Percentiles rank a stretch among this genome's conserved stretches.
These are phyloP conservation scores for Syncephalastrum monosporum DNA, from an alignment of 371 early-diverging fungal species.

Conservation along the genomic window DNA sequence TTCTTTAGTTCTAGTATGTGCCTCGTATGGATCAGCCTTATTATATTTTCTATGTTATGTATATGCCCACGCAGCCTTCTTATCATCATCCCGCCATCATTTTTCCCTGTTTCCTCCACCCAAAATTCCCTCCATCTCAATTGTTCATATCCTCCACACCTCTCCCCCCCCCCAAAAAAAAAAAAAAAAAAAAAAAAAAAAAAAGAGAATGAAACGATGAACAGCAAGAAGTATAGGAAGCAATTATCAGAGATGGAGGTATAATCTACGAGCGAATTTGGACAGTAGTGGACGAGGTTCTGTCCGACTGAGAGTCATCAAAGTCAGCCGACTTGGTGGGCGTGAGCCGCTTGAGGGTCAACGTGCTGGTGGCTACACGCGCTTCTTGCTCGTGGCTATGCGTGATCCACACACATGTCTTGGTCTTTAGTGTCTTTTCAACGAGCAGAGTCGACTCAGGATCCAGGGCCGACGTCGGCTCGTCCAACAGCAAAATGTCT, in stretches of 20 bases:
- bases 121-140: not conserved
- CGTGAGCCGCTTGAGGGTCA: slow-evolving; percentile 15
- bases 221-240: too few relatives aligned
- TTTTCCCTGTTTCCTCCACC: slow-evolving; percentile 1
- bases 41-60: too few relatives aligned
- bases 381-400: slow-evolving; percentile 76
- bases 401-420: slow-evolving; percentile 80
- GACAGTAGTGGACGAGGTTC: slow-evolving; percentile 9
- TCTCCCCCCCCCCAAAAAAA: too few relatives aligned
- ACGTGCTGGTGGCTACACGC: slow-evolving; percentile 56
- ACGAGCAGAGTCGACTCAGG: slow-evolving; percentile 70
- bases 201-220: too few relatives aligned
- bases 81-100: slow-evolving; percentile 1
- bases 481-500: slow-evolving; percentile 79
- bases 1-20: too few relatives aligned
- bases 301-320: slow-evolving; percentile 17
- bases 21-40: too few relatives aligned
- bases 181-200: too few relatives aligned
- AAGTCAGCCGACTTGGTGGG: slow-evolving; percentile 7
- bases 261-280: too few relatives aligned
- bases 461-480: slow-evolving; percentile 88
- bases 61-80: not conserved
- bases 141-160: too few relatives aligned
- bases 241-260: not conserved
- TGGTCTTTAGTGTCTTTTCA: slow-evolving; percentile 62